Base-by-base conservation (phyloP, 1,139 yeast species). In the Candida freyschussii region DNA sequence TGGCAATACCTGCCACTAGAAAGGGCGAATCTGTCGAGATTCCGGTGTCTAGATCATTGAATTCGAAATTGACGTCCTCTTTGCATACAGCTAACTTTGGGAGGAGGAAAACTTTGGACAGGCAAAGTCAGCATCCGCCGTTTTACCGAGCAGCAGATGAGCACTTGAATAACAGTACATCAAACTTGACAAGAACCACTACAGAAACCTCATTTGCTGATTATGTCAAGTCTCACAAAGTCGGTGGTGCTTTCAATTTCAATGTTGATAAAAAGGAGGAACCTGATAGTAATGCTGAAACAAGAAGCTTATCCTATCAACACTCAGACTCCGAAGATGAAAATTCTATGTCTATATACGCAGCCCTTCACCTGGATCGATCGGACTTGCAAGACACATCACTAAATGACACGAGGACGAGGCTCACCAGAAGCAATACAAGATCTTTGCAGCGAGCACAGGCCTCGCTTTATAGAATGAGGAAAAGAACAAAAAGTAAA, bases 1-100 rank as follows among this genome's bases (percentile, higher is more conserved):
- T 84, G 79, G 84, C 94, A 0, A 84, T 84, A 24, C 91, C 94
- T 0, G 83, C 94, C 0, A 81, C 93, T 0, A 60, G 87, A 39
- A 72, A 75, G 21, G 94, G 94, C 3, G 93, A 78, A 47, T 72
- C 91, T 0, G 73, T 83, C 6, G 93, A 83, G 50, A 82, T 83
- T 15, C 80, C 84, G 1, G 68, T 73, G 1, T 53, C 65, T 12
- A 56, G 59, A 40, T 59, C 54, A 20, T 50, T 59, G 24, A 49
- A 47, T 24, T 47, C 53, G 6, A 52, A 44, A 48, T 48, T 48
- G 12, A n/a, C n/a, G n/a, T 41, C 44, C 2, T 44, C 47, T 12
- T 34, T 50, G 9, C 53, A 50, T 21, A 47, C 52, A 2, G 29
- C 49, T 2, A 43, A 41, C 13, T 48, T 47, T 27, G 47, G 52